phyloP scores from a whole-genome alignment of 1,139 yeast species.

The Diutina catenulata region DNA sequence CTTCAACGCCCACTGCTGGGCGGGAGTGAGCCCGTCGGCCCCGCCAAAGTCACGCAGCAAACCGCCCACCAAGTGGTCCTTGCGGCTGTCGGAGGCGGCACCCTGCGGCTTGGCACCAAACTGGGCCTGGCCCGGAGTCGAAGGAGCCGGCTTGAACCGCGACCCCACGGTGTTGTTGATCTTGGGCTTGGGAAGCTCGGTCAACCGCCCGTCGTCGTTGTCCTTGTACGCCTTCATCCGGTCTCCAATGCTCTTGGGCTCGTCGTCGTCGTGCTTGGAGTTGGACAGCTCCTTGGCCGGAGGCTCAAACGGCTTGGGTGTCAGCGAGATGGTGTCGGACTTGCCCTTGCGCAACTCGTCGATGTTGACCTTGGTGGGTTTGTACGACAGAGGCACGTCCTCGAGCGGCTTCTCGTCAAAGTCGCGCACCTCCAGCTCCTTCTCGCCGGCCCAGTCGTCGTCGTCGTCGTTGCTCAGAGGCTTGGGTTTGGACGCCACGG shows the following conservation, averaged over 20 bases:
- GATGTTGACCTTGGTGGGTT: conserved; percentile 45
- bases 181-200: conserved; percentile 59
- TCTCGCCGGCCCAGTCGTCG: conserved; percentile 56
- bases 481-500: conserved; percentile 12
- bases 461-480: conserved; percentile 23
- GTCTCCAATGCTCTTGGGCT: conserved; percentile 31
- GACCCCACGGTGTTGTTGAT: conserved; percentile 39
- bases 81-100: conserved; percentile 13
- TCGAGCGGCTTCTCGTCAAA: conserved; percentile 51
- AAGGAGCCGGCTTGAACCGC: conserved; percentile 24
- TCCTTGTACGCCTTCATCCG: conserved; percentile 25
- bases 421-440: conserved; percentile 63
- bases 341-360: conserved; percentile 32
- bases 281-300: conserved; percentile 6
- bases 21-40: conserved; percentile 80
- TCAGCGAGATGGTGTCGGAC: conserved; percentile 35
- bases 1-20: conserved; percentile 92
- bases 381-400: conserved; percentile 53
- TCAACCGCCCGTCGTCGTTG: conserved; percentile 37
- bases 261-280: conserved; percentile 1
- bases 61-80: conserved; percentile 49
- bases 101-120: conserved; percentile 15
- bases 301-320: conserved; percentile 24
- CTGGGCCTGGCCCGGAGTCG: conserved; percentile 46
- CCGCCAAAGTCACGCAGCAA: conserved; percentile 59